Conservation (phyloP, 1,284 basidiomycete species). For the Rhodotorula sp. region DNA sequence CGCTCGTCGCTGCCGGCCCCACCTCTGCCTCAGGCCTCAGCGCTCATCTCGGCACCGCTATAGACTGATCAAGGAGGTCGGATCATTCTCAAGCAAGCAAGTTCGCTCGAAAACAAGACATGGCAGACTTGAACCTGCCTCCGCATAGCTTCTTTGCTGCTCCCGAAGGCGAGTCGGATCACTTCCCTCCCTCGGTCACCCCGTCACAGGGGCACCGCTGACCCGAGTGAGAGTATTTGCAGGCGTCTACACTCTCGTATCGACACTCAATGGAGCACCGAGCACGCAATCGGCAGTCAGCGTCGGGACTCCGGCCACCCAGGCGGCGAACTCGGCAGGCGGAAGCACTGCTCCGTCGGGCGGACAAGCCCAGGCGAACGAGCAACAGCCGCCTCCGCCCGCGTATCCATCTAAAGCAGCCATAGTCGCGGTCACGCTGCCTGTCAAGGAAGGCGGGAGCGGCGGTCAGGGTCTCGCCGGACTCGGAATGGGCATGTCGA, state of each 20-base stretch:
- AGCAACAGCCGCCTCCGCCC: slow-evolving; percentile 51
- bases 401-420: slow-evolving; percentile 64
- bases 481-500: slow-evolving; percentile 45
- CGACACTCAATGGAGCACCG: slow-evolving; percentile 9
- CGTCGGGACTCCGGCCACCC: neutral
- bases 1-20: no score
- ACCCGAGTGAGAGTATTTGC: neutral
- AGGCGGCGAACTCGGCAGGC: neutral
- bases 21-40: no score
- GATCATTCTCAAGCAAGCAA: no score
- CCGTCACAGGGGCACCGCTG: neutral
- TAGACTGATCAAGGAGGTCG: no score
- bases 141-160: slow-evolving; percentile 32
- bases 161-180: slow-evolving; percentile 28
- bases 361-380: neutral
- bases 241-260: slow-evolving; percentile 37
- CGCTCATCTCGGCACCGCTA: no score
- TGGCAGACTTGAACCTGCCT: slow-evolving; percentile 17
- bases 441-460: slow-evolving; percentile 52
- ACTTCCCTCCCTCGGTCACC: slow-evolving; percentile 1
- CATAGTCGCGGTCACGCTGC: slow-evolving; percentile 63
- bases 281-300: neutral
- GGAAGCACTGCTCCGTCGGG: neutral
- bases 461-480: neutral
- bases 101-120: neutral